Evolutionary conservation across 169 alveolate genomes (phyloP).

Genomic region (Cryptosporidium canis): DNA sequence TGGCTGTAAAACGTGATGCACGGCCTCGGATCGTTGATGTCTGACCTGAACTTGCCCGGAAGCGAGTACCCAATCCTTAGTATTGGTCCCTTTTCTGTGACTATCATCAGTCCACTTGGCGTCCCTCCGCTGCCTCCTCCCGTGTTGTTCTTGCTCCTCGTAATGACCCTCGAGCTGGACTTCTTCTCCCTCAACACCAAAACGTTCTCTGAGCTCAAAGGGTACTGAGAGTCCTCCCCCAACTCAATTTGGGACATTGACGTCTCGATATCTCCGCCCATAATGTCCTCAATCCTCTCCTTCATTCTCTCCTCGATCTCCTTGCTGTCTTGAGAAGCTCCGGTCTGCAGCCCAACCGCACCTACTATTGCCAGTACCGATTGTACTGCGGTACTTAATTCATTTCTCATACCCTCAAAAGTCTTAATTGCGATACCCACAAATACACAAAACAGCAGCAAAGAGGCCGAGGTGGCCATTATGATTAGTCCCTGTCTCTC

Average conservation of each 20-base stretch:
- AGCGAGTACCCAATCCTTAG: conserved; percentile 72
- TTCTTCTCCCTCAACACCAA: conserved; percentile 21
- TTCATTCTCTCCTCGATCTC: conserved; percentile 76
- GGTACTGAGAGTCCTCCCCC: conserved; percentile 33
- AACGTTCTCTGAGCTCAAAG: not conserved
- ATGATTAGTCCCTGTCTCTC: conserved; percentile 69
- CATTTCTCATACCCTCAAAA: conserved; percentile 78
- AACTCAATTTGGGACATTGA: conserved; percentile 74
- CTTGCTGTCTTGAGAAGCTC: conserved; percentile 77
- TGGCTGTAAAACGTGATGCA: conserved; percentile 74
- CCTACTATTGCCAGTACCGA: conserved; percentile 79
- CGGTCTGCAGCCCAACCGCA: conserved; percentile 79
- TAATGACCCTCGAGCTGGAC: conserved; percentile 30
- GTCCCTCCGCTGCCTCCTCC: not conserved
- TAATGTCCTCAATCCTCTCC: conserved; percentile 75
- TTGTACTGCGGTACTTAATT: conserved; percentile 78
- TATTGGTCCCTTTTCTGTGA: conserved; percentile 45
- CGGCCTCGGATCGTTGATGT: conserved; percentile 76
- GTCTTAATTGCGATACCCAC: conserved; percentile 77
- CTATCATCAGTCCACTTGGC: not conserved
- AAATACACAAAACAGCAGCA: conserved; percentile 75
- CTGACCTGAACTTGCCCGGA: conserved; percentile 72
- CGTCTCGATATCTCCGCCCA: conserved; percentile 76
- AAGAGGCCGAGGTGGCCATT: conserved; percentile 69
- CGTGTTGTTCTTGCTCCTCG: not conserved